Conservation (phyloP, 805 yeast genomes). For the Sugiyamaella floridensis region DNA sequence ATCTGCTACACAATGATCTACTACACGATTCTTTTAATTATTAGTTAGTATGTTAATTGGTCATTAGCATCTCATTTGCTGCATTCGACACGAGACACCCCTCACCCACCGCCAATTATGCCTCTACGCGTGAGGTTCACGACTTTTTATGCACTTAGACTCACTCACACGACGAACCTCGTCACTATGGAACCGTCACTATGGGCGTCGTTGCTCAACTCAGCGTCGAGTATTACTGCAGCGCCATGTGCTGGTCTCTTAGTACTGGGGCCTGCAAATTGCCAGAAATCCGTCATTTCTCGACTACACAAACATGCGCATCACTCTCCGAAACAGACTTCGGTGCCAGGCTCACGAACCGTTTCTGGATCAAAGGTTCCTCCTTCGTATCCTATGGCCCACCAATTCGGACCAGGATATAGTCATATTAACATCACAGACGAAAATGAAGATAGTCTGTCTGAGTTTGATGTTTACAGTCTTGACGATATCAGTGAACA, state of each 20-base stretch:
- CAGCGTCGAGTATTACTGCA: background rate
- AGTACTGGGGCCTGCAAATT: background rate
- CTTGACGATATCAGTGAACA: conserved; percentile 9
- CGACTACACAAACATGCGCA: background rate
- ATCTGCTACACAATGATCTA: too few species aligned
- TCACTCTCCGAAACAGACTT: background rate
- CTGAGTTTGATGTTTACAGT: conserved; percentile 19
- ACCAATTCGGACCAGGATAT: conserved; percentile 23
- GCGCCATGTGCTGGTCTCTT: background rate
- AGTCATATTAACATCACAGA: conserved; percentile 23
- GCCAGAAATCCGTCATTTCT: background rate
- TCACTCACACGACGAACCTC: background rate
- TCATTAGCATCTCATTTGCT: too few species aligned
- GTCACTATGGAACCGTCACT: background rate
- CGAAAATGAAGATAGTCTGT: conserved; percentile 18
- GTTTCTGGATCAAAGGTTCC: background rate
- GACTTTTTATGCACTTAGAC: too few species aligned
- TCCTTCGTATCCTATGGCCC: conserved; percentile 8
- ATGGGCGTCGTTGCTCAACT: background rate
- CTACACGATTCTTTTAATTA: too few species aligned
- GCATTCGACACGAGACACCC: too few species aligned
- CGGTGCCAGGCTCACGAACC: background rate
- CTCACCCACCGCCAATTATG: too few species aligned
- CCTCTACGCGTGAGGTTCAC: too few species aligned
- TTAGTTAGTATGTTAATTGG: too few species aligned